Evolutionary conservation across 2,329 filamentous ascomycete species (phyloP), one percentile per base, ranked within the genome.

Genomic region (Raffaelea ambrosiae): DNA sequence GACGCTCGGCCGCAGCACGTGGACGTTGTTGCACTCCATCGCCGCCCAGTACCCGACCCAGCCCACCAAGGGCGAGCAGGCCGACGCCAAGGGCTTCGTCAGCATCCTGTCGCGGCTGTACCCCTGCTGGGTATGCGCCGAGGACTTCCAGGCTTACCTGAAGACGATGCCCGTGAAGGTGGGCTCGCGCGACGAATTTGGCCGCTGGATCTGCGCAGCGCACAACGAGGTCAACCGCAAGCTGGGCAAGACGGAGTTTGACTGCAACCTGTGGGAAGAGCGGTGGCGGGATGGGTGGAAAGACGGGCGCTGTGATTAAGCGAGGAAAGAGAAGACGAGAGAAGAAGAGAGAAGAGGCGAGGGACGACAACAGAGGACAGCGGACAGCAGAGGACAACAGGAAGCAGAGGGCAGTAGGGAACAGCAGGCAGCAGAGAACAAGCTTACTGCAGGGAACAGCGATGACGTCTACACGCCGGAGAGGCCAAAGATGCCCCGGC

Each of bases 71-170:
- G 65, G 71, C 10, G 79, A 95, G 57, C 88, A 96, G 62, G 69
- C 70, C 26, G 85, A 96, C 57, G 84, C 94, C 57, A 73, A 74
- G 48, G 74, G 79, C 45, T 97, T 98, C 67, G 74, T 98, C 57
- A 69, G 72, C 21, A 73, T 89, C 2, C 95, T 98, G 63, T 83
- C 86, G 22, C 85, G 84, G 56, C 67, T 97, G 19, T 98, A 98
- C 61, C 93, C 93, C 4, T 98, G 93, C 71, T 95, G 90, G 88
- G 79, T 86, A 3, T 98, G 93, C 66, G 93, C 90, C 31, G 85
- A 91, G 51, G 91, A 97, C 62, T 96, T 98, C 64, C 84, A 84
- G 63, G 64, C 63, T 0, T 97, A 91, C 76, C 83, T 97, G 71
- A 73, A 72, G 53, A 75, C 76, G 53, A 85, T 90, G 55, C 77